Base-by-base conservation (phyloP, 2,329 filamentous ascomycete genomes). In the Volutella citrinella region DNA sequence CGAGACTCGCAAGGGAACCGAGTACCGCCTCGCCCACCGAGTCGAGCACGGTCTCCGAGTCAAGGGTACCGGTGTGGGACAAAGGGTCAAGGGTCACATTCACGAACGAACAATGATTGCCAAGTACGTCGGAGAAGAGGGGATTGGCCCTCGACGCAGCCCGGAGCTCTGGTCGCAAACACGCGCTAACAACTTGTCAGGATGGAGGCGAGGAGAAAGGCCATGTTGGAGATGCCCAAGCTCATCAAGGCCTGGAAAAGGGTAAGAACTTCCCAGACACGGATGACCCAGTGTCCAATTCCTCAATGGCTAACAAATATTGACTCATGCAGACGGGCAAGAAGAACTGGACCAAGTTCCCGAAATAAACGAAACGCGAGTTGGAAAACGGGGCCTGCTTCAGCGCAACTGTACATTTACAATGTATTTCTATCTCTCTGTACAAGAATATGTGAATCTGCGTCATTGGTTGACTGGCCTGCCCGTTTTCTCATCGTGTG, bases 231-330 rank as follows among this genome's bases (percentile, higher is more conserved):
- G 40, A 98, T 98, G 93, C 89, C 91, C 45, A 80, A 84, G 56
- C 78, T 97, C 69, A 87, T 98, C 61, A 79, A 84, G 63, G 74
- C 85, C 63, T 98, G 91, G 93, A 95, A 95, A 68, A 82, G 85
- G 78, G 87, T 93, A 69, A 36, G 28, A 22, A 26, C 12, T 12
- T 12, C 28, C 15, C 9, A n/a, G n/a, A n/a, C n/a, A n/a, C n/a
- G n/a, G n/a, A n/a, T n/a, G n/a, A n/a, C n/a, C n/a, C n/a, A n/a
- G n/a, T n/a, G n/a, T n/a, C n/a, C n/a, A n/a, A n/a, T n/a, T n/a
- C n/a, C n/a, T n/a, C n/a, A n/a, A n/a, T n/a, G n/a, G n/a, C n/a
- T n/a, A n/a, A n/a, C n/a, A n/a, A n/a, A n/a, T n/a, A n/a, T n/a
- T n/a, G n/a, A n/a, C n/a, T n/a, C n/a, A 7, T 21, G 43, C 46